Conservation (phyloP, 306 rosid genomes). For the Cicer bijugum region DNA sequence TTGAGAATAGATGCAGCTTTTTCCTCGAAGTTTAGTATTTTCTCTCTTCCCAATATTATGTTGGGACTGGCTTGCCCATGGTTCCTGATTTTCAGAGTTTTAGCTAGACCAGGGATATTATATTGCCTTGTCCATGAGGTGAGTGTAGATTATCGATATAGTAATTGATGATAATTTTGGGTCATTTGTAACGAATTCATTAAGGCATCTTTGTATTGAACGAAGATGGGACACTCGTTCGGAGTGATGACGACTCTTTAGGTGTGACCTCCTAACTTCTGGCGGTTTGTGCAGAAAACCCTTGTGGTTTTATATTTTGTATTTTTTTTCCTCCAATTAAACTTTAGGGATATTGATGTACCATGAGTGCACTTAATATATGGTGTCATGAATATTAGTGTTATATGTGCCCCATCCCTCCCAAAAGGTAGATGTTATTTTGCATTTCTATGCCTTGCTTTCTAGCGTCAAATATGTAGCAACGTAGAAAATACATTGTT, state of each 20-base stretch:
- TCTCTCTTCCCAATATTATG: constrained; percentile 51
- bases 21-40: constrained; percentile 55
- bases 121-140: constrained; percentile 58
- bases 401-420: constrained; percentile 21
- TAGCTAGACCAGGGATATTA: constrained; percentile 51
- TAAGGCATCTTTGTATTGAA: constrained; percentile 43
- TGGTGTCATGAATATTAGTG: constrained; percentile 44
- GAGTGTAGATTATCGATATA: constrained; percentile 80
- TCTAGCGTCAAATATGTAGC: neutral
- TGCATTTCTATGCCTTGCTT: neutral
- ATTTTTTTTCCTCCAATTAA: constrained; percentile 41
- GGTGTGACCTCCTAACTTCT: constrained; percentile 69
- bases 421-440: neutral
- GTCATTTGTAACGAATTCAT: constrained; percentile 60
- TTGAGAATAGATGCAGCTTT: constrained; percentile 52
- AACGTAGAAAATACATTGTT: neutral
- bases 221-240: constrained; percentile 57
- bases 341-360: constrained; percentile 50
- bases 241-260: constrained; percentile 56
- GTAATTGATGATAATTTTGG: constrained; percentile 64
- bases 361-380: constrained; percentile 47
- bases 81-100: constrained; percentile 55
- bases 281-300: constrained; percentile 81
- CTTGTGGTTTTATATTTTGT: constrained; percentile 54
- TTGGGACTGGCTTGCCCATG: constrained; percentile 56